Percentiles rank a stretch among this genome's conserved stretches.
Conservation (phyloP, 164 flowering plant species). For the Umbilicus rupestris region DNA sequence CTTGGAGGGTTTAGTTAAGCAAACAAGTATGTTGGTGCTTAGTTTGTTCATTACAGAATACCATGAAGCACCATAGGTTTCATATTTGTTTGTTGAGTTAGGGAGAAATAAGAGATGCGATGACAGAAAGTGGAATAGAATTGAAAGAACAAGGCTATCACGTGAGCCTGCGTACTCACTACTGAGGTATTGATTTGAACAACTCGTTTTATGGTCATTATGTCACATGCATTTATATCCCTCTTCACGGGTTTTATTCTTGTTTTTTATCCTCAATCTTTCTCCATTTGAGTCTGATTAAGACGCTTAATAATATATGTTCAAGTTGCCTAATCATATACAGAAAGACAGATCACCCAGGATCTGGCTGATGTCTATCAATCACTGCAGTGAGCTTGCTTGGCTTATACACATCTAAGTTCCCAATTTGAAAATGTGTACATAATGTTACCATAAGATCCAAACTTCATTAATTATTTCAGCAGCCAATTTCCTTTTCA, state of each 20-base stretch:
- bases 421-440: not conserved
- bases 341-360: not conserved
- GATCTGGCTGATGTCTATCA: not conserved
- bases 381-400: not conserved
- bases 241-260: constrained; percentile 54
- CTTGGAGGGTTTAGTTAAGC: not conserved
- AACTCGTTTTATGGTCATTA: constrained; percentile 28
- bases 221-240: constrained; percentile 59
- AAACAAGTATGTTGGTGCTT: not conserved
- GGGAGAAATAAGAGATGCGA: not conserved
- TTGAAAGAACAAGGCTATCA: constrained; percentile 28
- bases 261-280: not conserved
- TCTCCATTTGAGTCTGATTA: not conserved
- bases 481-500: not conserved
- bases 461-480: not conserved
- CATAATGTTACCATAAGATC: not conserved
- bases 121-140: constrained; percentile 26
- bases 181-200: constrained; percentile 60
- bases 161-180: constrained; percentile 37
- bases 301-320: not conserved
- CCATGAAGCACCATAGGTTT: not conserved
- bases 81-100: not conserved
- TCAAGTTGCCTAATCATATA: not conserved
- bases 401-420: not conserved
- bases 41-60: not conserved